Base-by-base conservation (phyloP, 192 early-diverging fungal genomes). In the Kickxella alabastrina region DNA sequence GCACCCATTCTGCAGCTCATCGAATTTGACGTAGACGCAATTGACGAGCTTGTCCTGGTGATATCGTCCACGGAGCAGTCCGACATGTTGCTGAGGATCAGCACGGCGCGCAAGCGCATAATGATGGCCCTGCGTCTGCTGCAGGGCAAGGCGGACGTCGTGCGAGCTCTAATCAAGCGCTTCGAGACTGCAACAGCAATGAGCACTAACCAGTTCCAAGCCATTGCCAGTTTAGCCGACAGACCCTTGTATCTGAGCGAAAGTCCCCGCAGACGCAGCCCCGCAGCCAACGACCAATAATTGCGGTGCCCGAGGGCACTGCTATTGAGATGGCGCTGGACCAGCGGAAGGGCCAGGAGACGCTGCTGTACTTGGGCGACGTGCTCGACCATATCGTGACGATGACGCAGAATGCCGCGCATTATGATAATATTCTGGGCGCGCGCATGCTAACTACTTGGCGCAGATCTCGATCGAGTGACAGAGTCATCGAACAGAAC, bases 21-120 rank as follows among this genome's bases (percentile, higher is more conserved):
- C 59, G 96, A 98, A 74, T 82, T 90, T 46, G 94, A 97, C 61
- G 96, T 98, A 3, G 92, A 95, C 50, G 79, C 85, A 0, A 94
- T 98, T 49, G 94, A 98, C 62, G 96, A 98, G 52, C 66, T 97
- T 0, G 93, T 97, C 0, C 74, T 98, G 19, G 86, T 97, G 21
- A 74, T 95, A n/a, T 85, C 91, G 45, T 91, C 93, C 62, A 85
- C 88, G 3, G 94, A 97, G 60, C 84, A 87, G 32, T 82, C 79
- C 1, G 87, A 89, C 49, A 90, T 89, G 87, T 59, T 91, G 31
- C 62, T 85, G 38, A 72, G 86, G 0, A 91, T 89, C 54, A 85
- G 87, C 24, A 82, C 80, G 26, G 85, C 80, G 47, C 77, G 86
- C 7, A 87, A 88, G 57, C 80, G 78, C 21, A 82, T 88, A 15